Evolutionary conservation across 2,329 filamentous ascomycete genomes (phyloP).

Genomic region (Simplicillium sp.): DNA sequence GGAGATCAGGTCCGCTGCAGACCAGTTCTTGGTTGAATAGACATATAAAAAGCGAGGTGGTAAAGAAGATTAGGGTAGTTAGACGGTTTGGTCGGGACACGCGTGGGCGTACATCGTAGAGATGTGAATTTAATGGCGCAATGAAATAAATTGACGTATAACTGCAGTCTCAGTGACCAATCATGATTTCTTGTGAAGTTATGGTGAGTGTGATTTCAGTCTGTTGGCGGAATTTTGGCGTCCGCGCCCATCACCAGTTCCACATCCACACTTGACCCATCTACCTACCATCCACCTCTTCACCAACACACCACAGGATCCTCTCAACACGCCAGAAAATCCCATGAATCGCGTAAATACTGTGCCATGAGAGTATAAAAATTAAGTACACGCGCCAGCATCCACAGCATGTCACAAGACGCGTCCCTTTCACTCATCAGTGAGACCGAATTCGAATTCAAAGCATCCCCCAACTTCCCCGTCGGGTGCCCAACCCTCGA

Average conservation of each 20-base stretch:
- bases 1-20: conserved; percentile 67
- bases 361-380: too few relatives aligned
- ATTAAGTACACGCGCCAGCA: too few relatives aligned
- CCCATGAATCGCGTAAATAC: too few relatives aligned
- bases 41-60: conserved; percentile 9
- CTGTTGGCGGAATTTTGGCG: too few relatives aligned
- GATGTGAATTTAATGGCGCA: conserved; percentile 10
- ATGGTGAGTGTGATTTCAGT: too few relatives aligned
- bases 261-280: too few relatives aligned
- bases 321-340: too few relatives aligned
- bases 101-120: conserved; percentile 4
- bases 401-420: conserved; percentile 14
- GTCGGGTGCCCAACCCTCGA: conserved; percentile 80
- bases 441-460: conserved; percentile 47
- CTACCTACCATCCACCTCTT: too few relatives aligned
- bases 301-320: too few relatives aligned
- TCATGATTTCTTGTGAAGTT: too few relatives aligned
- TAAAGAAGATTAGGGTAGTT: background rate
- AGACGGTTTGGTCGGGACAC: background rate
- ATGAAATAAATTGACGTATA: conserved; percentile 3
- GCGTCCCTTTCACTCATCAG: conserved; percentile 37
- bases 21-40: conserved; percentile 70
- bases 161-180: background rate
- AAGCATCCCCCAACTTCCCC: conserved; percentile 48
- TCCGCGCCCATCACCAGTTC: too few relatives aligned